Conservation (phyloP, 1,284 basidiomycete genomes). For the Ganoderma boninense region DNA sequence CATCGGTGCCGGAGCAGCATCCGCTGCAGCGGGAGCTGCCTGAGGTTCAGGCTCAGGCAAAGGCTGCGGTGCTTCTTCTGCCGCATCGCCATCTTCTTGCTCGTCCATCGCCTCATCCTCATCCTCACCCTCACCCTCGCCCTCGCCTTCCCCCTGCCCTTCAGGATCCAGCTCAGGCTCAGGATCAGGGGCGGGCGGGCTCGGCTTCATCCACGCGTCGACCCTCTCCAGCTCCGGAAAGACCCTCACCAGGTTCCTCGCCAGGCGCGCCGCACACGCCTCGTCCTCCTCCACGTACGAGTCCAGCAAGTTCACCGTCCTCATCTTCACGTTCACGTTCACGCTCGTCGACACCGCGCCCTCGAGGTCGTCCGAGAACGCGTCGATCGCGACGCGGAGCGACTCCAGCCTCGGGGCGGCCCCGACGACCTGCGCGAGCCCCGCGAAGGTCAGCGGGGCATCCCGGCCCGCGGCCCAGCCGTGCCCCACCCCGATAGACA, state of each 20-base stretch:
- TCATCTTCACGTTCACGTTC: constrained; percentile 6
- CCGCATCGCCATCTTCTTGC: neutral
- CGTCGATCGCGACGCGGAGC: constrained; percentile 19
- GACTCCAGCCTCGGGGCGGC: constrained; percentile 10
- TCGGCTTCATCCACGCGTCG: neutral
- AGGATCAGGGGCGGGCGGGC: neutral
- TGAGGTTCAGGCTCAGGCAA: too few species aligned
- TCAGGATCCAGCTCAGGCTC: neutral
- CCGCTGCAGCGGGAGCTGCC: neutral
- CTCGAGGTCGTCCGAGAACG: neutral
- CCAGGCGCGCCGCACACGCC: constrained; percentile 1
- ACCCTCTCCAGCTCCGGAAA: constrained; percentile 16
- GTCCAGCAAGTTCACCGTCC: constrained; percentile 17
- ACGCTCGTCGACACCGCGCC: neutral
- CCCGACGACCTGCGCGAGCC: constrained; percentile 15
- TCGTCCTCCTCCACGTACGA: constrained; percentile 16
- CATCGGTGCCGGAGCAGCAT: neutral
- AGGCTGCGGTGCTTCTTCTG: neutral
- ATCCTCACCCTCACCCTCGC: neutral
- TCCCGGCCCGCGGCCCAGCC: constrained; percentile 10
- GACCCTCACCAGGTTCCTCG: constrained; percentile 14
- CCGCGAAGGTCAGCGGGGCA: constrained; percentile 18
- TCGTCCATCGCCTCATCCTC: neutral
- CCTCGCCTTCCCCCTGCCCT: neutral
- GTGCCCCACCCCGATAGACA: constrained; percentile 11